A percentile compares a stretch with the other conserved stretches of the same genome.
Evolutionary conservation across 805 yeast species (phyloP).

Genomic region (Zygosaccharomyces rouxii): DNA sequence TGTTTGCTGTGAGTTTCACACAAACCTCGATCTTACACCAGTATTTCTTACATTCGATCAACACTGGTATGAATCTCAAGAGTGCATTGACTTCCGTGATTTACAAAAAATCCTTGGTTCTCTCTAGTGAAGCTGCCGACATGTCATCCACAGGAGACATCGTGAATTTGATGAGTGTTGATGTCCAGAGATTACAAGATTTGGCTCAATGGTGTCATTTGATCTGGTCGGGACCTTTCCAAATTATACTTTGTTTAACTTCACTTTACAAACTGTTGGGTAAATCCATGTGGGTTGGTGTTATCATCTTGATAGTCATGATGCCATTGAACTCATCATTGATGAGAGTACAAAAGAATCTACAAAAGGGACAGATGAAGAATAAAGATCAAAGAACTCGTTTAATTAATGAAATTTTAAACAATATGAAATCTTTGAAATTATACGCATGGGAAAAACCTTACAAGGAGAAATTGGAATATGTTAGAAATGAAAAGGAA

Average conservation of each 20-base stretch:
- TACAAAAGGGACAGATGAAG: conserved; percentile 84
- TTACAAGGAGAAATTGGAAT: conserved; percentile 63
- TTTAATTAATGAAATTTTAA: conserved; percentile 78
- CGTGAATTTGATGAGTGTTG: conserved; percentile 92
- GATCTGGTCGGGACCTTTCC: conserved; percentile 92
- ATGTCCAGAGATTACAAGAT: conserved; percentile 83
- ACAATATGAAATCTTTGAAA: conserved; percentile 87
- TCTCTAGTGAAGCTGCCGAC: conserved; percentile 69
- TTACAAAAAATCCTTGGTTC: conserved; percentile 61
- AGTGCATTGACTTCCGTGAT: conserved; percentile 63
- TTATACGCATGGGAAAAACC: conserved; percentile 95
- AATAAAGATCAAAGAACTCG: conserved; percentile 90
- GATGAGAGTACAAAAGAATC: conserved; percentile 59
- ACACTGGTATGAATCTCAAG: conserved; percentile 71
- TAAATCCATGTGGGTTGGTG: conserved; percentile 95
- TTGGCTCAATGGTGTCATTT: conserved; percentile 72
- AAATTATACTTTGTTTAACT: conserved; percentile 67
- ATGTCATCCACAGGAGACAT: conserved; percentile 84
- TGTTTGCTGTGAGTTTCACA: conserved; percentile 72
- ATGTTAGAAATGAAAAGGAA: conserved; percentile 86
- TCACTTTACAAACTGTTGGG: conserved; percentile 74
- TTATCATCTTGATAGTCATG: conserved; percentile 67
- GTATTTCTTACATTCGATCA: conserved; percentile 69
- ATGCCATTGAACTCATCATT: conserved; percentile 74
- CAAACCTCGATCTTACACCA: conserved; percentile 77